Conservation (phyloP, 2,329 filamentous ascomycete genomes). For the Grosmannia clavigera region DNA sequence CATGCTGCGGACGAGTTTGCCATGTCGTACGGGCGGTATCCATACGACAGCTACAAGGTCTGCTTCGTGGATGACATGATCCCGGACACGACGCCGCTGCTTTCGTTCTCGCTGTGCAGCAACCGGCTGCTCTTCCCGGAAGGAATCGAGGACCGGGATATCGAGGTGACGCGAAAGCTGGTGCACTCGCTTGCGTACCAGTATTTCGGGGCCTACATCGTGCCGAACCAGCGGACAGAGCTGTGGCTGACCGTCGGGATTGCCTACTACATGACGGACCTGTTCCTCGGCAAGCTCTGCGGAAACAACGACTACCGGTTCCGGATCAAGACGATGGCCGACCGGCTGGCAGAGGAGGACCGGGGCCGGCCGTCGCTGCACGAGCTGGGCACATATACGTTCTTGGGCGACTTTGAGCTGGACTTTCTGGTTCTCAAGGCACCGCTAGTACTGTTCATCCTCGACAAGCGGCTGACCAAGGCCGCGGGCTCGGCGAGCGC, state of each 20-base stretch:
- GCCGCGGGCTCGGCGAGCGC: slow-evolving; percentile 68
- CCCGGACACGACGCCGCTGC: slow-evolving; percentile 61
- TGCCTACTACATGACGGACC: slow-evolving; percentile 88
- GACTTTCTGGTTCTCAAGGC: slow-evolving; percentile 90
- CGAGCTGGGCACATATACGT: slow-evolving; percentile 64
- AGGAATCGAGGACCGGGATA: slow-evolving; percentile 73
- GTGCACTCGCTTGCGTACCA: slow-evolving; percentile 80
- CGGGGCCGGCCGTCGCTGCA: slow-evolving; percentile 70
- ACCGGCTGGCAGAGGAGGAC: slow-evolving; percentile 71
- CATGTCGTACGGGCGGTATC: slow-evolving; percentile 78
- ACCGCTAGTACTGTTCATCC: slow-evolving; percentile 79
- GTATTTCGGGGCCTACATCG: slow-evolving; percentile 89
- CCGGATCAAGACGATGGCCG: slow-evolving; percentile 72
- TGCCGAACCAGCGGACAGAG: slow-evolving; percentile 68
- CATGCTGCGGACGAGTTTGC: slow-evolving; percentile 85
- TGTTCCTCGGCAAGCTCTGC: slow-evolving; percentile 80
- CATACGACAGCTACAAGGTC: slow-evolving; percentile 83
- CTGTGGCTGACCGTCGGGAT: slow-evolving; percentile 84
- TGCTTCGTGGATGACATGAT: slow-evolving; percentile 88
- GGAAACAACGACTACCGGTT: slow-evolving; percentile 94
- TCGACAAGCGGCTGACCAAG: slow-evolving; percentile 85
- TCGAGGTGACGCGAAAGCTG: slow-evolving; percentile 67
- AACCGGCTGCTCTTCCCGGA: slow-evolving; percentile 74
- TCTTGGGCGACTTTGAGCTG: slow-evolving; percentile 71
- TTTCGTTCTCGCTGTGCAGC: slow-evolving; percentile 79